Base-by-base conservation (phyloP, 257 asterid species). In the Solanum ahanhuiri region DNA sequence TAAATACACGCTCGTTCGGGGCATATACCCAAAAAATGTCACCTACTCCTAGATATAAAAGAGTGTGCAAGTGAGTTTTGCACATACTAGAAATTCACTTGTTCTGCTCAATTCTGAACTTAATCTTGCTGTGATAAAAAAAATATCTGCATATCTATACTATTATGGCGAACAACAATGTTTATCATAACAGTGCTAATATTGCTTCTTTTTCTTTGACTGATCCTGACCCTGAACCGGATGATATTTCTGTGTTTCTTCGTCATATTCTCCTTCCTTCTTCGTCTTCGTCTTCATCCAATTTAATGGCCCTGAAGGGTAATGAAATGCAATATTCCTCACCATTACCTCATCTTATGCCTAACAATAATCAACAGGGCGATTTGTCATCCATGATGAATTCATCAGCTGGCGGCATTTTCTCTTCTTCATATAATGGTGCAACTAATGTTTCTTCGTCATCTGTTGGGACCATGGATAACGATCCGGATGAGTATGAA, bases 221-320 rank as follows among this genome's bases (percentile, higher is more conserved):
- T 48, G 84, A 79, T 3, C 84, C 39, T 79, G 84, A 45, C 10
- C 17, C 86, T 15, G 95, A 93, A 7, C 93, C 91, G 31, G 97
- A 94, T 72, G 97, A 95, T 43, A 91, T 95, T 39, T 95, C 98
- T 30, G 86, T 92, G 41, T 94, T 95, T 41, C 90, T 94, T 79
- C 94, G 92, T 83, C 95, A 94, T 63, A 91, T 93, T 75, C 93
- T 95, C 73, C 91, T 86, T 69, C 94, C 91, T 8, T 91, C 91
- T 8, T 92, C 96, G 2, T 85, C 92, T 30, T 83, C 93, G 1
- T 83, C 93, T 5, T 45, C 93, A 14, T 71, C 94, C 34, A 63
- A 25, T 25, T 37, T 54, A 0, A 57, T 31, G 85, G 48, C 33
- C 20, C 45, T 25, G 67, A 87, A 83, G 85, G 34, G 45, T 48